Percentiles rank a stretch among this genome's conserved stretches.
Evolutionary conservation across 257 asterid genomes (phyloP).

Genomic region (Penstemon barbatus): DNA sequence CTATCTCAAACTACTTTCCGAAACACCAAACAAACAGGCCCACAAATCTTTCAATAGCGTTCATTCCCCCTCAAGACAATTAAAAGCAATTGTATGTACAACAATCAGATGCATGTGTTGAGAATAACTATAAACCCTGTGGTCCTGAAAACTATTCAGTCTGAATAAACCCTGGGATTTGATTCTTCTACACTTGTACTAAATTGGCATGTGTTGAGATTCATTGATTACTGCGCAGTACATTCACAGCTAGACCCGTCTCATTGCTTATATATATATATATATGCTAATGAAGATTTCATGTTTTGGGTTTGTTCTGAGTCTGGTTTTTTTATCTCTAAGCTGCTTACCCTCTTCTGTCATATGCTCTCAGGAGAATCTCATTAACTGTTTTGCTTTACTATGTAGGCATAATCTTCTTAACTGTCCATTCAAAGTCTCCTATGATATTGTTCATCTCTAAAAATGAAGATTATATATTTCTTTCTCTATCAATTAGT

Average conservation of each 20-base stretch:
- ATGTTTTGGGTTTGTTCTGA: not conserved
- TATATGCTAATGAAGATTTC: not conserved
- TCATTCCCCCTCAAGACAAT: not conserved
- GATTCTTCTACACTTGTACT: conserved; percentile 26
- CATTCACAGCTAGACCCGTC: conserved; percentile 39
- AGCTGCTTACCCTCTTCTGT: conserved; percentile 72
- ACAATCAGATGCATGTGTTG: conserved; percentile 13
- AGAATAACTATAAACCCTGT: conserved; percentile 24
- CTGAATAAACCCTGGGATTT: conserved; percentile 19
- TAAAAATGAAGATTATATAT: not conserved
- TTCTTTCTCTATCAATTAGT: not conserved
- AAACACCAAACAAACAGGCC: too few relatives aligned
- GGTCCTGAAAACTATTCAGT: conserved; percentile 40
- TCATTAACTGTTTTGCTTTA: not conserved
- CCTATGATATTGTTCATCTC: too few relatives aligned
- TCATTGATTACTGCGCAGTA: conserved; percentile 31
- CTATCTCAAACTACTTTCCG: too few relatives aligned
- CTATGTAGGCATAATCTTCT: not conserved
- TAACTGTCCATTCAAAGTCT: not conserved
- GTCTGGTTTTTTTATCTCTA: not conserved
- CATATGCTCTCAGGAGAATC: conserved; percentile 25
- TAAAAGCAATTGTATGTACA: not conserved
- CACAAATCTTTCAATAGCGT: not conserved
- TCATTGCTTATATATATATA: not conserved
- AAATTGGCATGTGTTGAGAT: conserved; percentile 33